Evolutionary conservation across 352 stramenopile species (phyloP).

Genomic region (Phytopythium aichiense): DNA sequence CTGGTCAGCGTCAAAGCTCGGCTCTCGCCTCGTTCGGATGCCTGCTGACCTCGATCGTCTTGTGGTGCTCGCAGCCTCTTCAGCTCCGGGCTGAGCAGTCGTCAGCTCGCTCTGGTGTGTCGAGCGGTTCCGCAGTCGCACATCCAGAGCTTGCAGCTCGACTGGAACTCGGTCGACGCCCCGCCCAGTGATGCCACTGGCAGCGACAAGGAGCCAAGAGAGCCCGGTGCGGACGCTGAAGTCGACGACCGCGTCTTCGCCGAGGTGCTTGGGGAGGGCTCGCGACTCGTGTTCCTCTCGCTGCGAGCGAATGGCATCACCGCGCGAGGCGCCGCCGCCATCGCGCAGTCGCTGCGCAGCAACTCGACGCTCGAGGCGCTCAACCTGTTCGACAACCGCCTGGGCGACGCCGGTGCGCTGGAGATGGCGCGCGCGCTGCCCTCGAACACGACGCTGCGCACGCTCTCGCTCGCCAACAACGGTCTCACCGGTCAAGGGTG

Average conservation of each 20-base stretch:
- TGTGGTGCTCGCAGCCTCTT: conserved; percentile 38
- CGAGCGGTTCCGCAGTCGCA: conserved; percentile 41
- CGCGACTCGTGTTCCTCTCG: conserved; percentile 49
- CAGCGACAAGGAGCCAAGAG: neutral
- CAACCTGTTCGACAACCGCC: conserved; percentile 67
- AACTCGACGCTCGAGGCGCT: conserved; percentile 55
- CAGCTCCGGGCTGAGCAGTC: conserved; percentile 42
- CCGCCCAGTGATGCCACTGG: neutral
- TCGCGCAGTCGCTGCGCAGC: conserved; percentile 33
- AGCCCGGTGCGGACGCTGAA: neutral
- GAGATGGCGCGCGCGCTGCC: conserved; percentile 56
- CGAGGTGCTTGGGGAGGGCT: conserved; percentile 30
- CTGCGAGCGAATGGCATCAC: conserved; percentile 62
- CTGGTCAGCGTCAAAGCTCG: conserved; percentile 25
- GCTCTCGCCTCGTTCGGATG: neutral
- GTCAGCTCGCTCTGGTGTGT: conserved; percentile 51
- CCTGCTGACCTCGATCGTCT: neutral
- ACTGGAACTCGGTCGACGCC: conserved; percentile 47
- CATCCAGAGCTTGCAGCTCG: conserved; percentile 53
- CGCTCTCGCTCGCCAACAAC: conserved; percentile 67
- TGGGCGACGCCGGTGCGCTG: conserved; percentile 47
- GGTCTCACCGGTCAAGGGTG: conserved; percentile 44
- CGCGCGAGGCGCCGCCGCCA: conserved; percentile 21
- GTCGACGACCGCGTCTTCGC: conserved; percentile 21
- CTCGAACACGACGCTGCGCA: conserved; percentile 50